Evolutionary conservation across 208 protist genomes (phyloP).

Genomic region (Wallacemonas rigidus): DNA sequence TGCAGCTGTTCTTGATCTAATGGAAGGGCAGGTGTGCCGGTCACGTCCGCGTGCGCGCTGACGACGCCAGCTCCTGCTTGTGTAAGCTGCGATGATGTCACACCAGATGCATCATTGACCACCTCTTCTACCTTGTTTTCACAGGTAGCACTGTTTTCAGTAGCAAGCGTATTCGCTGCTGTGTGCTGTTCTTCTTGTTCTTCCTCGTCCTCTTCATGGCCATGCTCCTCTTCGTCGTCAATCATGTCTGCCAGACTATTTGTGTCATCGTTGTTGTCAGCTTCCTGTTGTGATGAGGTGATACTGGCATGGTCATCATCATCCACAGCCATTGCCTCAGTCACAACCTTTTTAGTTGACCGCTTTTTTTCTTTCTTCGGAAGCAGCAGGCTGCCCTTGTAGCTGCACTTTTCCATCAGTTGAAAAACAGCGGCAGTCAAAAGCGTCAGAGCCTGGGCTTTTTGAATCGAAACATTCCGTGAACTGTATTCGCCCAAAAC

Average conservation of each 20-base stretch:
- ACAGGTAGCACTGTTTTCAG: no score
- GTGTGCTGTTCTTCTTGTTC: slow-evolving; percentile 8
- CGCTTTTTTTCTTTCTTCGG: slow-evolving; percentile 48
- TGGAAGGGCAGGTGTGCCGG: no score
- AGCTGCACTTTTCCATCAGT: slow-evolving; percentile 88
- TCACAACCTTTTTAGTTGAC: slow-evolving; percentile 16
- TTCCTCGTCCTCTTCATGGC: slow-evolving; percentile 9
- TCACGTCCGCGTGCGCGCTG: no score
- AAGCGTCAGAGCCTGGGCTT: slow-evolving; percentile 54
- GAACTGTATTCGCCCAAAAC: slow-evolving; percentile 48
- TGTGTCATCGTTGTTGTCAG: slow-evolving; percentile 42
- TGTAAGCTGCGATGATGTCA: no score
- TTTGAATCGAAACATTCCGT: slow-evolving; percentile 35
- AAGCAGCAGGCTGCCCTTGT: slow-evolving; percentile 69
- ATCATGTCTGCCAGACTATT: slow-evolving; percentile 36
- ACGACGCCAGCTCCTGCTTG: no score
- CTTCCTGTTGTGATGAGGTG: slow-evolving; percentile 28
- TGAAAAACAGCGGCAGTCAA: slow-evolving; percentile 80
- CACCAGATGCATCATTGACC: no score
- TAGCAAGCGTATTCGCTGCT: no score
- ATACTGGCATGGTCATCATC: slow-evolving; percentile 43
- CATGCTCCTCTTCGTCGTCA: slow-evolving; percentile 32
- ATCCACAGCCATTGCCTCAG: slow-evolving; percentile 25
- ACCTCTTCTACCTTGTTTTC: no score
- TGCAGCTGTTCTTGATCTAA: not conserved